Conservation (phyloP, 441 rosid genomes). For the Brassica hybrid region DNA sequence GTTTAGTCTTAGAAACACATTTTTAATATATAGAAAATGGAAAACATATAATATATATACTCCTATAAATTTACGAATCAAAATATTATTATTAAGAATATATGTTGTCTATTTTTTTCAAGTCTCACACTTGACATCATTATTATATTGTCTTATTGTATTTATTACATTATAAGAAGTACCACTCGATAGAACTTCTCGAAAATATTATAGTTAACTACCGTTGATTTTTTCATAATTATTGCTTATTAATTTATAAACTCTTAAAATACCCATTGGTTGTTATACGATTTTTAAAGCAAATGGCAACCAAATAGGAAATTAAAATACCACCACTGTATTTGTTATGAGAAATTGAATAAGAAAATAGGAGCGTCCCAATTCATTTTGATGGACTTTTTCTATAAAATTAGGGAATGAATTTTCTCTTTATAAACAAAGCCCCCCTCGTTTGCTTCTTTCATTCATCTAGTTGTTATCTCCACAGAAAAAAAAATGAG, state of each 20-base stretch:
- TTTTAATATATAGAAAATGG: no score
- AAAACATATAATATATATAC: no score
- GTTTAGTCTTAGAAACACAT: no score
- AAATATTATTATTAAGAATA: no score
- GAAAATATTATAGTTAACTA: neutral
- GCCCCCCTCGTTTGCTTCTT: constrained; percentile 2
- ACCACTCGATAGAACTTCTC: neutral
- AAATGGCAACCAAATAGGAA: constrained; percentile 28
- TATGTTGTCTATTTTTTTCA: neutral
- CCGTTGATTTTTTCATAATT: constrained; percentile 28
- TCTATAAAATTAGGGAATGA: neutral
- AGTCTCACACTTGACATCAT: neutral
- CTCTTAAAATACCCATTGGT: constrained; percentile 11
- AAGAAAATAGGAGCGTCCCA: constrained; percentile 21
- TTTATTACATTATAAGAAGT: neutral
- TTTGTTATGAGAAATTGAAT: constrained; percentile 1
- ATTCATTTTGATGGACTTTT: constrained; percentile 1
- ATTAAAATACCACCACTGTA: constrained; percentile 20
- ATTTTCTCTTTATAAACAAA: constrained; percentile 38
- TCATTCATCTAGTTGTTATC: constrained; percentile 29
- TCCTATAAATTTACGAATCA: no score
- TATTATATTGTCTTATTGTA: constrained; percentile 3
- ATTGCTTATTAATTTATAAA: neutral
- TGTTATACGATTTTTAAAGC: constrained; percentile 15
- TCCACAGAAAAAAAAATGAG: constrained; percentile 45